Evolutionary conservation across 352 stramenopile species (phyloP).

Genomic region (Phytophthora ohioensis): DNA sequence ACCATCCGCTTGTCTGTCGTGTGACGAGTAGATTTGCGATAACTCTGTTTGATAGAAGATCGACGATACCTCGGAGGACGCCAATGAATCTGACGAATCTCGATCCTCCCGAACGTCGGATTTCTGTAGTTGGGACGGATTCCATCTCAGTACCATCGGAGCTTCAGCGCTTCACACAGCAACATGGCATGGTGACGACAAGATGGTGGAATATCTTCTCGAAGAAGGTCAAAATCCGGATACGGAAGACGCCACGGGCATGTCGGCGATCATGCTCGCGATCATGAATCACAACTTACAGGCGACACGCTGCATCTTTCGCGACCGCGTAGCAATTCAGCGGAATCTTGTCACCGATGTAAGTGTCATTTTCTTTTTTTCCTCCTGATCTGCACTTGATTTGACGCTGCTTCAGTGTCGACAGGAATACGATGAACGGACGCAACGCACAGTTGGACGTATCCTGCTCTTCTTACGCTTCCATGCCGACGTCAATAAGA

Average conservation of each 20-base stretch:
- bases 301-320: constrained; percentile 37
- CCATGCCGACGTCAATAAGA: no score
- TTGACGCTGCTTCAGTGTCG: not conserved
- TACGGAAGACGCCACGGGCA: constrained; percentile 13
- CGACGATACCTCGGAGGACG: not conserved
- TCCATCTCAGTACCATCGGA: constrained; percentile 33
- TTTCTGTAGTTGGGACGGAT: constrained; percentile 36
- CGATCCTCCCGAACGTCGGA: no score
- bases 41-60: no score
- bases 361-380: not conserved
- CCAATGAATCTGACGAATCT: no score
- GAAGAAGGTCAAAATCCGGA: constrained; percentile 33
- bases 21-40: not conserved
- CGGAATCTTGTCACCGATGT: constrained; percentile 40
- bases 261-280: constrained; percentile 43
- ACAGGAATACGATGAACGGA: constrained; percentile 9
- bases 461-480: no score
- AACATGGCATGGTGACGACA: constrained; percentile 23
- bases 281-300: constrained; percentile 35
- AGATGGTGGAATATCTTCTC: constrained; percentile 32
- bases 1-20: not conserved
- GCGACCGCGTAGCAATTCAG: constrained; percentile 13
- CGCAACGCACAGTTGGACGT: no score
- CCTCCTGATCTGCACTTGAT: no score
- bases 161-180: constrained; percentile 39